phyloP scores from a whole-genome alignment of 2,329 filamentous ascomycete genomes.

The Fusarium fujikuroi region DNA sequence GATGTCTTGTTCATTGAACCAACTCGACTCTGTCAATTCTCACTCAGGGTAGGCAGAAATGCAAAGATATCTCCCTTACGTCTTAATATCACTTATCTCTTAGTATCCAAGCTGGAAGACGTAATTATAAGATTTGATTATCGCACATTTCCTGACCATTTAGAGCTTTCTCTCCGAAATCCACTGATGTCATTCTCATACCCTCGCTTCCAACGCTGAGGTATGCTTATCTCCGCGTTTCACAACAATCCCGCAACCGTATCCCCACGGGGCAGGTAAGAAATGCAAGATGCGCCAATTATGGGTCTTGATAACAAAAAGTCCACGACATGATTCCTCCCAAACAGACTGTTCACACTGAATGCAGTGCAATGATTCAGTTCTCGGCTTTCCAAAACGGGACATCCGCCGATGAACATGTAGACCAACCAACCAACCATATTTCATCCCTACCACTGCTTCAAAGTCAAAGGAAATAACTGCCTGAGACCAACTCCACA shows the following conservation, averaged over 20 bases:
- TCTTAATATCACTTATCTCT: accelerated
- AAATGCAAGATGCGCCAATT: neutral
- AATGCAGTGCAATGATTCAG: neutral
- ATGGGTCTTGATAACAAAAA: neutral
- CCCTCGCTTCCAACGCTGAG: neutral
- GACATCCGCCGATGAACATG: neutral
- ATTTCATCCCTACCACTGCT: neutral
- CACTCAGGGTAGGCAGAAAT: neutral
- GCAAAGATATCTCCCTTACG: accelerated
- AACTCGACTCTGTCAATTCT: neutral
- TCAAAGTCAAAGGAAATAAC: neutral
- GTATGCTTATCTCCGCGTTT: neutral
- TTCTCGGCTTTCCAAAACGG: constrained; percentile 1
- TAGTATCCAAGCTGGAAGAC: too few species aligned
- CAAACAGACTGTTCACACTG: accelerated
- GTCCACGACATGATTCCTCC: neutral
- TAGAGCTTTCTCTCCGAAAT: accelerated
- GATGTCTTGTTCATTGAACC: neutral
- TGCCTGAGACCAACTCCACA: neutral
- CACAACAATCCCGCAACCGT: neutral
- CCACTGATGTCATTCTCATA: neutral
- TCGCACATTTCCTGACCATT: accelerated
- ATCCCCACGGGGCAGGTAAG: constrained; percentile 9
- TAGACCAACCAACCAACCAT: neutral
- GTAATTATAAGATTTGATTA: too few species aligned